Evolutionary conservation across 257 asterid genomes (phyloP), one percentile per base, ranked within the genome.

Genomic region (Cruciata laevipes): DNA sequence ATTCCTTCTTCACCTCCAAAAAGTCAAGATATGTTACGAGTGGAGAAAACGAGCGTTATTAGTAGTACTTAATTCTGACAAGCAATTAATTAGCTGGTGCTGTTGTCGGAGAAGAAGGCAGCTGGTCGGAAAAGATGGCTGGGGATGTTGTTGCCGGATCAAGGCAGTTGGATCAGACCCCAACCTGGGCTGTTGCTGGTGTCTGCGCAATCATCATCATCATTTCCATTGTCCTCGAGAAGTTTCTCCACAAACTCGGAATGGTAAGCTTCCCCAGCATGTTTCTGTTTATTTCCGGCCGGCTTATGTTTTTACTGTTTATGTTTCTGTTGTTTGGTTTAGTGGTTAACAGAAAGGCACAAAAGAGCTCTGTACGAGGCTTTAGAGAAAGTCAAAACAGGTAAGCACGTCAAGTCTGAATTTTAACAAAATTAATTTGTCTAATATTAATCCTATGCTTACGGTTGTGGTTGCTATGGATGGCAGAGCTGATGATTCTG

Each of bases 131-230:
- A 20, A 7, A 18, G 57, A 89, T 89, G 98, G 95, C 95, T 16
- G 95, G 75, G 17, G 94, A 75, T 27, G 79, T 63, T 31, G 65
- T 33, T 23, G 78, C 33, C 25, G 55, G 8, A 24, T 69, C 4
- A 0, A 83, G 94, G 68, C 56, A 72, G 71, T 90, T 89, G 69
- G 90, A 82, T 42, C 87, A 89, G 70, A 91, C 96, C 23, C 81
- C 98, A 21, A 91, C 98, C 69, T 91, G 98, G 96, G 98, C 95
- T 9, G 95, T 87, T 70, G 90, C 98, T 63, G 87, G 93, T 63
- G 95, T 91, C 16, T 91, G 95, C 72, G 81, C 87, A 0, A 81
- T 85, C 33, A 91, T 91, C 63, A 91, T 91, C 61, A 25, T 91
- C 57, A 75, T 91, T 78, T 91, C 96, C 17, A 74, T 89, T 73